Base-by-base conservation (phyloP, 1,139 yeast genomes). In the Zhuliangozyma parablackwelliae region DNA sequence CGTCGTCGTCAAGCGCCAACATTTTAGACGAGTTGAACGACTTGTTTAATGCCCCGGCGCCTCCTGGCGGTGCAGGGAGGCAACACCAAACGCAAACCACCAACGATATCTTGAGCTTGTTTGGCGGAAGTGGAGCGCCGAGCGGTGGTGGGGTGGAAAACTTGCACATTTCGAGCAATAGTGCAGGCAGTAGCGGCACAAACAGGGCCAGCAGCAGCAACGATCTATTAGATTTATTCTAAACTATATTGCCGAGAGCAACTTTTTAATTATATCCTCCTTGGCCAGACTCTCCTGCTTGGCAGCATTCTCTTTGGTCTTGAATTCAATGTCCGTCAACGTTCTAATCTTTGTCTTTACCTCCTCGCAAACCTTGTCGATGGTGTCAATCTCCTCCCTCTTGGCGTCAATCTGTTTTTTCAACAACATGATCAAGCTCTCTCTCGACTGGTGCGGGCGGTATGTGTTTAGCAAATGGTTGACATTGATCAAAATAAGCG, bases 371-470 rank as follows among this genome's bases (percentile, higher is more conserved):
- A 69, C 72, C 21, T 53, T 56, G 30, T 78, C 74, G 24, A 80
- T 78, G 28, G 65, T 59, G 21, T 56, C 57, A n/a, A 80, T 79
- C 47, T 81, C 86, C 8, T 54, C 51, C 41, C 60, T 64, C 48
- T 80, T 80, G 31, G 63, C 57, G 33, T 72, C 79, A 23, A 82
- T 70, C 50, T 81, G 84, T 37, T 78, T 80, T 50, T 76, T 80
- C 56, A 88, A 64, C 38, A 85, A 63, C 72, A 82, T 69, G 33
- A 85, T 82, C 47, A 88, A 70, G 42, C 88, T 80, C 50, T 88
- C 96, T 32, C 95, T 69, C 7, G 90, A 81, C 54, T 88, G 96
- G 56, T 88, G 96, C 0, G 96, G 96, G 40, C 96, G 67, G 59
- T 87, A 88, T 38, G 87, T 87, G 57, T 88, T 88, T 42, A 88